A percentile compares a stretch with the other conserved stretches of the same genome.
These are phyloP conservation scores for Larix kaempferi DNA, from an alignment of 75 land plant species.

Conservation along the genomic window DNA sequence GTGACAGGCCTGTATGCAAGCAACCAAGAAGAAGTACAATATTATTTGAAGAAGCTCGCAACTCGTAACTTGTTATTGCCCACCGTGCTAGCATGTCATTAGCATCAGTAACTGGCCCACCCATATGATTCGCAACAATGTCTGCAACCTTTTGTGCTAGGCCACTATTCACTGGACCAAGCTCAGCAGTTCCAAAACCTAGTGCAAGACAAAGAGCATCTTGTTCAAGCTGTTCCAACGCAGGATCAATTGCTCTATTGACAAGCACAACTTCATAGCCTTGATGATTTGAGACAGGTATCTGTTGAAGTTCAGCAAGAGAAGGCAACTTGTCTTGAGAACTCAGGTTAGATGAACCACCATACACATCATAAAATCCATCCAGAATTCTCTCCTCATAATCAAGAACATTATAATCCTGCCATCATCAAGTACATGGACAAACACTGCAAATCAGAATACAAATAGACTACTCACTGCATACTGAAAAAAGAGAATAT, in stretches of 20 bases:
- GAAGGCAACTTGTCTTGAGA: constrained; percentile 60
- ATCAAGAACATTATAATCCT: constrained; percentile 73
- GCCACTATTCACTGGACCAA: constrained; percentile 16
- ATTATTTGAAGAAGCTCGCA: constrained; percentile 59
- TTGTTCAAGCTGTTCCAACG: constrained; percentile 59
- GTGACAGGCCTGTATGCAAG: constrained; percentile 59
- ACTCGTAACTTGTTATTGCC: constrained; percentile 57
- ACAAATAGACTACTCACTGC: background rate
- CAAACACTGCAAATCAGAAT: background rate
- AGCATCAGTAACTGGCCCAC: constrained; percentile 74
- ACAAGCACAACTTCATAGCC: constrained; percentile 71
- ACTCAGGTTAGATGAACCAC: constrained; percentile 28
- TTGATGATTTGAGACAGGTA: constrained; percentile 28
- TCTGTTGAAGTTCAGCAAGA: constrained; percentile 45
- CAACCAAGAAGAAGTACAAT: constrained; percentile 72
- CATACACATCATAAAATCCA: constrained; percentile 79
- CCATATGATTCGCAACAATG: constrained; percentile 71
- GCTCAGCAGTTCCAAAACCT: constrained; percentile 28
- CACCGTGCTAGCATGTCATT: constrained; percentile 65
- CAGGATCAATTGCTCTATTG: constrained; percentile 54
- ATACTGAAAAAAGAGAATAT: background rate
- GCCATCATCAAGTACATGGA: constrained; percentile 2
- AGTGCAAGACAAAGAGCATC: constrained; percentile 50
- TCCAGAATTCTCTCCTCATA: constrained; percentile 70
- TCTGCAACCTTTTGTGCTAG: constrained; percentile 68